Evolutionary conservation across 2,329 filamentous ascomycete genomes (phyloP).

Genomic region (Blastomyces percursus): DNA sequence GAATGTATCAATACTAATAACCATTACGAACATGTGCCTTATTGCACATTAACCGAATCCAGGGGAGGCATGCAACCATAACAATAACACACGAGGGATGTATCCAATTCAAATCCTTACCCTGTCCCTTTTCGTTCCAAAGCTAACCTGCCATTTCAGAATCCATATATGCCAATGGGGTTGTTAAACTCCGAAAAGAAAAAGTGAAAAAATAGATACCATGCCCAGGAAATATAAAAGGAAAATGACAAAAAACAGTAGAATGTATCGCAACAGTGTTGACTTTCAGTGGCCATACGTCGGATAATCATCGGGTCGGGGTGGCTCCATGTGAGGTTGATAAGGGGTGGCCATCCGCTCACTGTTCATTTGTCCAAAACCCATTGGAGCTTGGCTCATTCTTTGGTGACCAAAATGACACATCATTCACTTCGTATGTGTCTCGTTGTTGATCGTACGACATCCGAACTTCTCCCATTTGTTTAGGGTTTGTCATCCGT

Average conservation of each 20-base stretch:
- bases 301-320: neutral
- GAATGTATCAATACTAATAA: neutral
- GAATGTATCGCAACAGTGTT: neutral
- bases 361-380: neutral
- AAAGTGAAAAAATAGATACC: neutral
- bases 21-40: neutral
- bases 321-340: neutral
- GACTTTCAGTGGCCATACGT: neutral
- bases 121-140: neutral
- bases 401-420: neutral
- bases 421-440: neutral
- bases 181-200: neutral
- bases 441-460: neutral
- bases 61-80: neutral
- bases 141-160: neutral
- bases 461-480: neutral
- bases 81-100: neutral
- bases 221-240: neutral
- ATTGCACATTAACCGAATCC: neutral
- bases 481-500: constrained; percentile 7
- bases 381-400: neutral
- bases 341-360: neutral
- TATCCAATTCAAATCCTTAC: neutral
- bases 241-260: neutral
- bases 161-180: neutral